Evolutionary conservation across 805 yeast genomes (phyloP).

Genomic region (Hemisphaericaspora nanyangensis): DNA sequence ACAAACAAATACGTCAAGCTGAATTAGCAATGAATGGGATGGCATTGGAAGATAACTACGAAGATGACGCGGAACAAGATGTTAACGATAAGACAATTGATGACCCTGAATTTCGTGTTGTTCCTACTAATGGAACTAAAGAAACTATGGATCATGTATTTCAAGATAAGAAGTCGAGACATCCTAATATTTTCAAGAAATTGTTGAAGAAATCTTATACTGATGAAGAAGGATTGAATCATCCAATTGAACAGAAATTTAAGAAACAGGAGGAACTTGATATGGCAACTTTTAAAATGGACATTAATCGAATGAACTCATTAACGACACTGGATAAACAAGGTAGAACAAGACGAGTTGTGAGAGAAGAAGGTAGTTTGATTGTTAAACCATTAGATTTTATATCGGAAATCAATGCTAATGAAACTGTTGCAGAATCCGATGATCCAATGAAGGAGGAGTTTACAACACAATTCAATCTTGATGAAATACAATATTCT

Average conservation of each 20-base stretch:
- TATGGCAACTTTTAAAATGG: slow-evolving; percentile 45
- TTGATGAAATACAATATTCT: slow-evolving; percentile 14
- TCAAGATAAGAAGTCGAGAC: slow-evolving; percentile 36
- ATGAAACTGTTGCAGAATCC: slow-evolving; percentile 25
- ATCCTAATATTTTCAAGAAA: slow-evolving; percentile 45
- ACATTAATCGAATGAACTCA: slow-evolving; percentile 69
- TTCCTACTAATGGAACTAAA: slow-evolving; percentile 9
- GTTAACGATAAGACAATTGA: slow-evolving; percentile 4
- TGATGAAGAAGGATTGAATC: slow-evolving; percentile 19
- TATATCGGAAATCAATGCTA: slow-evolving; percentile 38
- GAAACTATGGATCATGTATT: slow-evolving; percentile 39
- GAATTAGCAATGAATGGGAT: slow-evolving; percentile 13
- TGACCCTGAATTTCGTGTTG: slow-evolving; percentile 4
- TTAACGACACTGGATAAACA: slow-evolving; percentile 66
- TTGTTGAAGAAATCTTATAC: slow-evolving; percentile 32
- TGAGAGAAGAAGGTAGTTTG: slow-evolving; percentile 32
- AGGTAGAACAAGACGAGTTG: slow-evolving; percentile 59
- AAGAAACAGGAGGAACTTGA: slow-evolving; percentile 29
- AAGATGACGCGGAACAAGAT: slow-evolving; percentile 3
- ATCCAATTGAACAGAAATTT: slow-evolving; percentile 32
- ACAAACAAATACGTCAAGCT: slow-evolving; percentile 22
- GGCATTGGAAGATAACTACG: slow-evolving; percentile 21
- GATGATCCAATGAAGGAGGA: slow-evolving; percentile 4
- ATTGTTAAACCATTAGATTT: slow-evolving; percentile 42
- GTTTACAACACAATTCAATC: slow-evolving; percentile 3